Evolutionary conservation across 805 yeast species (phyloP).

Genomic region (Candida manassasensis): DNA sequence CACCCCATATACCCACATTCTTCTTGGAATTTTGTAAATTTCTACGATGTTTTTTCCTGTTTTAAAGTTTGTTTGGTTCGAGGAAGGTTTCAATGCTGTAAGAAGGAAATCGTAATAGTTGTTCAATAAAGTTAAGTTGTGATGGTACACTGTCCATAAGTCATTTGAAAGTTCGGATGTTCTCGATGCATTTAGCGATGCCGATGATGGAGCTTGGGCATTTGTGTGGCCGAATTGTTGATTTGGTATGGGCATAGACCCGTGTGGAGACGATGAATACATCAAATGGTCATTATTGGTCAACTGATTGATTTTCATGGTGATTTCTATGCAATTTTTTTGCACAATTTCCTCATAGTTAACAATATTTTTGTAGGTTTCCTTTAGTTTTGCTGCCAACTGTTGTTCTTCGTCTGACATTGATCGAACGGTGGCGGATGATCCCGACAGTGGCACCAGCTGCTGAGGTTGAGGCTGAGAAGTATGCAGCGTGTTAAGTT

Average conservation of each 20-base stretch:
- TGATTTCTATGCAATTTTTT: constrained; percentile 58
- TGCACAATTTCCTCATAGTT: constrained; percentile 65
- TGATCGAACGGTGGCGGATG: constrained; percentile 17
- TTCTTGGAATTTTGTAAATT: constrained; percentile 69
- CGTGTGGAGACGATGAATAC: constrained; percentile 12
- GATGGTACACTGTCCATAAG: constrained; percentile 67
- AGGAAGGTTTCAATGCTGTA: constrained; percentile 62
- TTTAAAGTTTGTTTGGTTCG: constrained; percentile 48
- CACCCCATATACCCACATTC: constrained; percentile 84
- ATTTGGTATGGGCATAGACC: constrained; percentile 12
- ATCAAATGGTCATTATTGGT: constrained; percentile 14
- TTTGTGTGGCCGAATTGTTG: neutral
- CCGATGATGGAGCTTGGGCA: constrained; percentile 5
- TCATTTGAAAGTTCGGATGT: constrained; percentile 52
- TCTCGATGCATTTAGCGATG: constrained; percentile 19
- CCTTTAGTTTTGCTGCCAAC: constrained; percentile 66
- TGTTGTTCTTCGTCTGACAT: constrained; percentile 60
- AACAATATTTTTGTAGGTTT: constrained; percentile 66
- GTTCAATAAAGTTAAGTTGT: constrained; percentile 60
- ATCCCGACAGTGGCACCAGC: constrained; percentile 10
- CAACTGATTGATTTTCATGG: constrained; percentile 45
- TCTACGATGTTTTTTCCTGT: constrained; percentile 76
- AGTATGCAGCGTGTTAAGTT: too few relatives aligned
- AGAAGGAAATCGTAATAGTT: constrained; percentile 68
- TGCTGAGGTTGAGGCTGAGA: constrained; percentile 7